These are phyloP conservation scores for Teratosphaeria gauchensis DNA, from an alignment of 2,329 filamentous ascomycete genomes.

Conservation along the genomic window DNA sequence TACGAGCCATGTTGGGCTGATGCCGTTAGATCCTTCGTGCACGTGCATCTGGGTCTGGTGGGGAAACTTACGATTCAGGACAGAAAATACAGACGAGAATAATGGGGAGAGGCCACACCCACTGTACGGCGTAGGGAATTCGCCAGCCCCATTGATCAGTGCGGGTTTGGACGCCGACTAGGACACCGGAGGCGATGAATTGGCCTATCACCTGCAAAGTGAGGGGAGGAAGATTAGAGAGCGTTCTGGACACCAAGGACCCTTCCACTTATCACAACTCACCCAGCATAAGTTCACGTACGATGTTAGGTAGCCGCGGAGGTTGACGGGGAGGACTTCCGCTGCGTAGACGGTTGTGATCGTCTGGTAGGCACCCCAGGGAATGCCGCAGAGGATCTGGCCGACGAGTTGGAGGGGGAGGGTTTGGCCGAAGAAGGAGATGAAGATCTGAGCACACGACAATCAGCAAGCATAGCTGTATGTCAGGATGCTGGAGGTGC, in stretches of 20 bases:
- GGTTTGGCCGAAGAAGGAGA: conserved; percentile 45
- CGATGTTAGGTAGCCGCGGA: conserved; percentile 47
- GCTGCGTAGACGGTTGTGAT: conserved; percentile 51
- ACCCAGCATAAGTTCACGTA: conserved; percentile 51
- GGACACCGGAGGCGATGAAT: conserved; percentile 37
- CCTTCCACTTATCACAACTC: no score
- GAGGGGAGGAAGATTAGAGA: no score
- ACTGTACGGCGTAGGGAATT: conserved; percentile 32
- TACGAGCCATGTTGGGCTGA: conserved; percentile 20
- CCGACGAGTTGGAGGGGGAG: conserved; percentile 37
- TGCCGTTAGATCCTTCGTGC: no score
- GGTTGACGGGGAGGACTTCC: conserved; percentile 47
- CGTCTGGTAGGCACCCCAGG: conserved; percentile 55
- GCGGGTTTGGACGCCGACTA: background rate
- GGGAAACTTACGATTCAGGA: conserved; percentile 14
- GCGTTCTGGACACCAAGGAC: no score
- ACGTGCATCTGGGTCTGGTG: no score
- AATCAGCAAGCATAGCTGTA: conserved; percentile 29
- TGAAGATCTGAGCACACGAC: conserved; percentile 34
- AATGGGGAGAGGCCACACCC: conserved; percentile 23
- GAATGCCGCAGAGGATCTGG: conserved; percentile 50
- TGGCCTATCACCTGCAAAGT: conserved; percentile 43
- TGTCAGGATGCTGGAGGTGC: conserved; percentile 46
- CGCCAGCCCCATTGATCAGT: conserved; percentile 29
- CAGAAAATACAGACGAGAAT: conserved; percentile 23